Conservation (phyloP, 352 stramenopile genomes). For the Phytophthora gonapodyides region DNA sequence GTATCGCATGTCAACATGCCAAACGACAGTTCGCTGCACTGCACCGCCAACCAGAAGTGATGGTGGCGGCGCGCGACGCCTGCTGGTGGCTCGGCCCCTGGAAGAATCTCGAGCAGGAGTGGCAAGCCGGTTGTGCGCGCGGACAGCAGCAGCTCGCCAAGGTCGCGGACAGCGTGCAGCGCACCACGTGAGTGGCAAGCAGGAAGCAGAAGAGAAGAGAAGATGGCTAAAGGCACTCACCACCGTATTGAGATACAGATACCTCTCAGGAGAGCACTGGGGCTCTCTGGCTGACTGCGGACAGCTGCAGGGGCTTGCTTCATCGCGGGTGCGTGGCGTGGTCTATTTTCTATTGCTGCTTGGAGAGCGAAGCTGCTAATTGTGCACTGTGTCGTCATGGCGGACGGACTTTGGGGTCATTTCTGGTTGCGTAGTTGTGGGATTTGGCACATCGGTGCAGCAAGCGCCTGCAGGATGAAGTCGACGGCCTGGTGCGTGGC, state of each 20-base stretch:
- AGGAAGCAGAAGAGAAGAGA: not conserved
- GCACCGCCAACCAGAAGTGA: too few relatives aligned
- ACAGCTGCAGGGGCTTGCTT: slow-evolving; percentile 53
- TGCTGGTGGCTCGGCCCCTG: slow-evolving; percentile 73
- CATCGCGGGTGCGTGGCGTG: slow-evolving; percentile 42
- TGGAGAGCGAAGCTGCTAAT: too few relatives aligned
- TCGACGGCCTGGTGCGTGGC: slow-evolving; percentile 50
- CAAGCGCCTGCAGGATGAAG: slow-evolving; percentile 53
- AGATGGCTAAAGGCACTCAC: too few relatives aligned
- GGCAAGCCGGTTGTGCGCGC: slow-evolving; percentile 46
- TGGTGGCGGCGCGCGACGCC: not conserved
- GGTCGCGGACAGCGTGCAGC: slow-evolving; percentile 73
- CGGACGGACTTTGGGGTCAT: not conserved
- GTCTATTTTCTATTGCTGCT: too few relatives aligned
- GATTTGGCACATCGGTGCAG: slow-evolving; percentile 72
- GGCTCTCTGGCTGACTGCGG: slow-evolving; percentile 52
- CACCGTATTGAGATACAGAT: slow-evolving; percentile 34
- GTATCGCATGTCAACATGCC: too few relatives aligned
- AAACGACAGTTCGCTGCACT: not conserved
- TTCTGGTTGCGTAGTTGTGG: slow-evolving; percentile 47
- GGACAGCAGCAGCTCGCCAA: slow-evolving; percentile 70
- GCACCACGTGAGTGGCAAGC: slow-evolving; percentile 58
- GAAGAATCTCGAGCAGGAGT: slow-evolving; percentile 72
- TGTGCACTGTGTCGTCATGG: slow-evolving; percentile 7
- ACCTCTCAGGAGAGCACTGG: slow-evolving; percentile 70